Evolutionary conservation across 108 stramenopile species (phyloP).

Genomic region (Nitzschia putrida): DNA sequence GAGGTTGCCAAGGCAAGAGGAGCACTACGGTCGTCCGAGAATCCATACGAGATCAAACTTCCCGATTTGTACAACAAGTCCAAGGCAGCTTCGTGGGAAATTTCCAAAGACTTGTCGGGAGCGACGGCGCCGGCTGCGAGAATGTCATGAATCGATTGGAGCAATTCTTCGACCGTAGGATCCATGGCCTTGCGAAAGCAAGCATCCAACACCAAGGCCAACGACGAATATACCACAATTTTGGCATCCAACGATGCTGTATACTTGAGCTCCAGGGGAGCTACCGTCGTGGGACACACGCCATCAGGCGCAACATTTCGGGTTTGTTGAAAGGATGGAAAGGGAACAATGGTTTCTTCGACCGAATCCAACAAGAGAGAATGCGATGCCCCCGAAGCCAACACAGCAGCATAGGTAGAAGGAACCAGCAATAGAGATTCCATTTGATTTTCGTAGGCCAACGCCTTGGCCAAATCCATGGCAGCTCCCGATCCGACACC

Average conservation of each 20-base stretch:
- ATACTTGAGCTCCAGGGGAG: conserved; percentile 44
- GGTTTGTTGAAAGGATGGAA: background rate
- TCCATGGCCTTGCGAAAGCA: conserved; percentile 17
- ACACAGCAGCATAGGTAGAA: conserved; percentile 49
- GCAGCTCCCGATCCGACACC: conserved; percentile 72
- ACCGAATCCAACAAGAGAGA: conserved; percentile 53
- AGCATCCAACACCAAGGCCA: conserved; percentile 32
- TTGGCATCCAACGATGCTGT: conserved; percentile 12
- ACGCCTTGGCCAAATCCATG: conserved; percentile 75
- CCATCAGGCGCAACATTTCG: background rate
- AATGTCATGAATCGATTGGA: background rate
- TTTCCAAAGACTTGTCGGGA: background rate
- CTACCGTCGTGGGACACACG: conserved; percentile 27
- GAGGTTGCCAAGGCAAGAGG: conserved; percentile 56
- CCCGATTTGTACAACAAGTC: conserved; percentile 21
- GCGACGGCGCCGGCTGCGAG: background rate
- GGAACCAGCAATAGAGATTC: conserved; percentile 58
- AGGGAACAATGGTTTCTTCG: conserved; percentile 68
- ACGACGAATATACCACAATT: conserved; percentile 30
- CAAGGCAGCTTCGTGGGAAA: background rate
- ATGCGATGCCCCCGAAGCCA: conserved; percentile 59
- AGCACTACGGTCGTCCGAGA: conserved; percentile 45
- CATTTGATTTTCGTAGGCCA: conserved; percentile 16
- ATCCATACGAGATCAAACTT: conserved; percentile 30
- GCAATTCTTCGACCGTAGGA: background rate